phyloP scores from a whole-genome alignment of 805 yeast genomes.

The Ogataea ganodermae region DNA sequence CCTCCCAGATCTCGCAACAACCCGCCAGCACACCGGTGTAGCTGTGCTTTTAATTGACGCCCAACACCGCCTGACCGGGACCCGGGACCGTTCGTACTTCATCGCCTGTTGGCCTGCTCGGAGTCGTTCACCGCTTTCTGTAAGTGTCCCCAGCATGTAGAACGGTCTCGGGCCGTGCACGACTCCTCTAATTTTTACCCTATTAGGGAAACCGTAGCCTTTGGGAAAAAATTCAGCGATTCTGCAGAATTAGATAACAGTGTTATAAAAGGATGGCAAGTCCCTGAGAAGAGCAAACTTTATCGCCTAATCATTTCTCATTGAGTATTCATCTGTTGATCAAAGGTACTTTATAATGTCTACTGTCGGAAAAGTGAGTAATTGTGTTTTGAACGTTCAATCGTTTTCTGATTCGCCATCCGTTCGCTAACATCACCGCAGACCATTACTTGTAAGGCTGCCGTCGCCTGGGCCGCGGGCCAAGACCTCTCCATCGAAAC shows the following conservation, averaged over 20 bases:
- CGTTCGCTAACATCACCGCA: constrained; percentile 7
- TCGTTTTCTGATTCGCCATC: too few relatives aligned
- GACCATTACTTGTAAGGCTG: constrained; percentile 84
- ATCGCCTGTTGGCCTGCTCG: too few relatives aligned
- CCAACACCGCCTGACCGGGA: too few relatives aligned
- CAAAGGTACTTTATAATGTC: constrained; percentile 25
- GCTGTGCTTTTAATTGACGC: not conserved
- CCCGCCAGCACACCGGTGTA: too few relatives aligned
- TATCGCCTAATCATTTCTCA: not conserved
- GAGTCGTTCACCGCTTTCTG: too few relatives aligned
- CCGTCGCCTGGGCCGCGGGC: constrained; percentile 96
- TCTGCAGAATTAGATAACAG: not conserved
- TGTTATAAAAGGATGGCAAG: constrained; percentile 6
- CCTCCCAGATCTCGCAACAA: too few relatives aligned
- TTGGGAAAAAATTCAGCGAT: constrained; percentile 5
- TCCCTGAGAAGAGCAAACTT: constrained; percentile 12
- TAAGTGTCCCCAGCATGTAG: too few relatives aligned
- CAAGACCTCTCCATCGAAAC: constrained; percentile 75
- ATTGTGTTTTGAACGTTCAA: too few relatives aligned
- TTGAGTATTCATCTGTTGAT: not conserved
- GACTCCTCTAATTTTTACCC: constrained; percentile 15
- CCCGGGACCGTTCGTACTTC: too few relatives aligned
- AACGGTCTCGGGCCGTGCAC: constrained; percentile 3
- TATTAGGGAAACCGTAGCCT: constrained; percentile 24
- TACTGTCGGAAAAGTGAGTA: constrained; percentile 34